phyloP scores from a whole-genome alignment of 2,329 filamentous ascomycete species.

The Scedosporium minutisporum region DNA sequence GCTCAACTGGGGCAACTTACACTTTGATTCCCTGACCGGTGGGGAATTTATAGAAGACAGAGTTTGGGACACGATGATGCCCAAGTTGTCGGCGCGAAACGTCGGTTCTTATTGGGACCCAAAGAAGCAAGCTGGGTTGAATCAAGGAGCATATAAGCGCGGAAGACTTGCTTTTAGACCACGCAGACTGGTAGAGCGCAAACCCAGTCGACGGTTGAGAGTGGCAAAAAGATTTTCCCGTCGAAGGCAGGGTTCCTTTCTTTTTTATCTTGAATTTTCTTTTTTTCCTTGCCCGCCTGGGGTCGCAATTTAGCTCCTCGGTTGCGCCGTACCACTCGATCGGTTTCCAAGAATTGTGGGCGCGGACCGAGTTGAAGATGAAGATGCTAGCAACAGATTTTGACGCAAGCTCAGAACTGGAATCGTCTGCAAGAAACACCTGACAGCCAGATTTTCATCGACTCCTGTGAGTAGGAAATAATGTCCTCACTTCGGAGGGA shows the following conservation, averaged over 20 bases:
- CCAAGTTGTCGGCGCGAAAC: neutral
- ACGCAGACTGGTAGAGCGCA: neutral
- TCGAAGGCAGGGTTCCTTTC: neutral
- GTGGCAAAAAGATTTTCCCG: neutral
- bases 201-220: neutral
- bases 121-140: neutral
- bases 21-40: neutral
- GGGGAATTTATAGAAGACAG: too few relatives aligned
- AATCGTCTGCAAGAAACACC: neutral
- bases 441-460: neutral
- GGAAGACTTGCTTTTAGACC: neutral
- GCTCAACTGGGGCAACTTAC: neutral
- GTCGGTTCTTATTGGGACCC: neutral
- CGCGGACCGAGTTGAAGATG: too few relatives aligned
- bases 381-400: too few relatives aligned
- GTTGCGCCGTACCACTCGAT: neutral
- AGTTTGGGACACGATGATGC: neutral
- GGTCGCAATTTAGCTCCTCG: neutral
- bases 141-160: neutral
- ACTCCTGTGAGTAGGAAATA: neutral
- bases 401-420: neutral
- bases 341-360: neutral
- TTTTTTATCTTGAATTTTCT: neutral
- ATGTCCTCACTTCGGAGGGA: neutral
- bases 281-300: neutral